Conservation (phyloP, 1,284 basidiomycete genomes). For the Puccinia triticina region DNA sequence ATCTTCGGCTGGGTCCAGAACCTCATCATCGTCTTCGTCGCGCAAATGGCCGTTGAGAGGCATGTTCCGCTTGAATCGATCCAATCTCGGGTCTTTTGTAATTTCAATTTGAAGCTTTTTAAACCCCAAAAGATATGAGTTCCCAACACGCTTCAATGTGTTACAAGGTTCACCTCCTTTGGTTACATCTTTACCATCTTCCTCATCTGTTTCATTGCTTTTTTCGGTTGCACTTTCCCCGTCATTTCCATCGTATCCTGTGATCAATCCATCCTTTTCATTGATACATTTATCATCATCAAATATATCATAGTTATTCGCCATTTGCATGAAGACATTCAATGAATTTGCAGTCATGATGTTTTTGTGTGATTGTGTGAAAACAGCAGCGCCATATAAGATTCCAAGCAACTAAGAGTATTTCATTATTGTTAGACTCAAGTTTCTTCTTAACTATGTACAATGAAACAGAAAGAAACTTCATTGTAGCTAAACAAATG, state of each 20-base stretch:
- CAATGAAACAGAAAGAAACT: no score
- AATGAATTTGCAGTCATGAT: neutral
- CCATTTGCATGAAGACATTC: neutral
- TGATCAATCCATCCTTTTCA: no score
- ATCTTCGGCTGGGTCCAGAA: neutral
- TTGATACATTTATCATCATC: neutral
- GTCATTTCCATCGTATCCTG: neutral
- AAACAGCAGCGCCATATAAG: neutral
- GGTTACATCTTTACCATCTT: no score
- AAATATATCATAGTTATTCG: neutral
- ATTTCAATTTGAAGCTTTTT: neutral
- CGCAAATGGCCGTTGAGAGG: neutral
- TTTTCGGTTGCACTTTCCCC: neutral
- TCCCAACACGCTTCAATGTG: neutral
- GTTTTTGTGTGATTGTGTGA: slow-evolving; percentile 9
- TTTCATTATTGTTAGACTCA: no score
- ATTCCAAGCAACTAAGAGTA: no score
- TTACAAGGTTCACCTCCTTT: neutral
- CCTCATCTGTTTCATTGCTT: neutral
- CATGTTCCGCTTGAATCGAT: neutral
- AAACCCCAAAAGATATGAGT: neutral
- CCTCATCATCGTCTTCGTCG: neutral
- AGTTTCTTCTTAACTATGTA: no score
- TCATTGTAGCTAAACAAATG: no score
- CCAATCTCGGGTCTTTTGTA: neutral